Percentiles rank a stretch among this genome's conserved stretches.
These are phyloP conservation scores for Nemophila menziesii DNA, from an alignment of 257 asterid species.

Conservation along the genomic window DNA sequence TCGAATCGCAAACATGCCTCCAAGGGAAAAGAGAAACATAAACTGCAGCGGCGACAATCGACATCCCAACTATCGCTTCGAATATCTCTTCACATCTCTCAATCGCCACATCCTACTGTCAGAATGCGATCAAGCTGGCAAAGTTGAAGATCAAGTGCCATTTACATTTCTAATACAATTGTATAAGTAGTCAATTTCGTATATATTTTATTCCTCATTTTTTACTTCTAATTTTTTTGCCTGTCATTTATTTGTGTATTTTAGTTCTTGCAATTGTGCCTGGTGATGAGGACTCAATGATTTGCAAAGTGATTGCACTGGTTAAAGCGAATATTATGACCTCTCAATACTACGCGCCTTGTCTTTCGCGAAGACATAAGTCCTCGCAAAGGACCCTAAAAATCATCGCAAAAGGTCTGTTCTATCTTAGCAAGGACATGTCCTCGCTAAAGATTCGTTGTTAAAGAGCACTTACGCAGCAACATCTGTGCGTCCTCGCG, in stretches of 20 bases:
- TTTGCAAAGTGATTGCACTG: conserved; percentile 75
- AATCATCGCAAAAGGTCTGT: too few relatives aligned
- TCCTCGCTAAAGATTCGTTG: too few relatives aligned
- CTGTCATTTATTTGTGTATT: conserved; percentile 7
- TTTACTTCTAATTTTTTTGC: background rate
- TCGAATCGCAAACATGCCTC: conserved; percentile 38
- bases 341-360: too few relatives aligned
- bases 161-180: background rate
- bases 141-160: conserved; percentile 71
- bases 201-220: background rate
- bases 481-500: too few relatives aligned
- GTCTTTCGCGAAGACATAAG: too few relatives aligned
- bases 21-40: conserved; percentile 39
- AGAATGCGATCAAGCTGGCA: conserved; percentile 52
- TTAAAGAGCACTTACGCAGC: too few relatives aligned
- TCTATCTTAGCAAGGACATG: too few relatives aligned
- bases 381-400: too few relatives aligned
- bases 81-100: conserved; percentile 76
- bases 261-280: conserved; percentile 64
- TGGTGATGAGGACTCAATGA: conserved; percentile 77
- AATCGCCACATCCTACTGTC: conserved; percentile 66
- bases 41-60: conserved; percentile 30
- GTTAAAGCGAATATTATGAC: conserved; percentile 43
- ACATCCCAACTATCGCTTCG: conserved; percentile 40
- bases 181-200: background rate